Conservation (phyloP, 2,329 filamentous ascomycete genomes). For the Phialemoniopsis sp. region DNA sequence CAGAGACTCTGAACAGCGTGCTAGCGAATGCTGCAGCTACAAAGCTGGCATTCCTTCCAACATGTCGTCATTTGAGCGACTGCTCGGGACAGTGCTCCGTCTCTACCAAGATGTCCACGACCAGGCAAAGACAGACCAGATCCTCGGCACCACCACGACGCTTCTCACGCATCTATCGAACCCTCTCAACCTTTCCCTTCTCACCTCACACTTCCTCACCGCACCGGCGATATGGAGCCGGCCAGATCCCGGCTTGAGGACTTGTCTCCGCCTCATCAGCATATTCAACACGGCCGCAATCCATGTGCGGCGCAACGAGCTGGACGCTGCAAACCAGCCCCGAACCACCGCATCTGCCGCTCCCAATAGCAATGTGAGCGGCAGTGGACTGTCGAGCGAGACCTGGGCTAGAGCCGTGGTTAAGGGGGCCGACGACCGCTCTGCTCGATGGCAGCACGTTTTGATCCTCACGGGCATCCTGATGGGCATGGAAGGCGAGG, state of each 20-base stretch:
- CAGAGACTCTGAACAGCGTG: too few relatives aligned
- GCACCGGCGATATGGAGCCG: slow-evolving; percentile 65
- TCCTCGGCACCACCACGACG: slow-evolving; percentile 62
- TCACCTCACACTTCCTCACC: slow-evolving; percentile 68
- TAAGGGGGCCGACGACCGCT: slow-evolving; percentile 53
- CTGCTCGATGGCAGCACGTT: slow-evolving; percentile 75
- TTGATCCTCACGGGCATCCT: slow-evolving; percentile 77
- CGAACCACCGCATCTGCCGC: slow-evolving; percentile 9
- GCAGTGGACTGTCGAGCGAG: slow-evolving; percentile 36
- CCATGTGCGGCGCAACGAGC: slow-evolving; percentile 45
- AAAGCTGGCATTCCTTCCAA: slow-evolving; percentile 13
- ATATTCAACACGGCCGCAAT: slow-evolving; percentile 66
- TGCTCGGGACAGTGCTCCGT: slow-evolving; percentile 63
- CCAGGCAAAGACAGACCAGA: slow-evolving; percentile 45
- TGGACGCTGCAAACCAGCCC: slow-evolving; percentile 18
- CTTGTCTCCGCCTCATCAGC: slow-evolving; percentile 62
- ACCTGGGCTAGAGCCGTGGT: slow-evolving; percentile 54
- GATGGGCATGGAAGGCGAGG: slow-evolving; percentile 67
- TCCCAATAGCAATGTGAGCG: slow-evolving; percentile 22
- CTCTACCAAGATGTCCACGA: slow-evolving; percentile 51
- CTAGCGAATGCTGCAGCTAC: too few relatives aligned
- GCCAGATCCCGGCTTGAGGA: slow-evolving; percentile 52
- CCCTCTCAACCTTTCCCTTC: slow-evolving; percentile 68
- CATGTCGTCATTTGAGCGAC: slow-evolving; percentile 61
- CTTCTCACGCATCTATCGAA: slow-evolving; percentile 69